A percentile compares a stretch with the other conserved stretches of the same genome.
These are phyloP conservation scores for Epichloe bromicola DNA, from an alignment of 2,329 filamentous ascomycete genomes.

Conservation along the genomic window DNA sequence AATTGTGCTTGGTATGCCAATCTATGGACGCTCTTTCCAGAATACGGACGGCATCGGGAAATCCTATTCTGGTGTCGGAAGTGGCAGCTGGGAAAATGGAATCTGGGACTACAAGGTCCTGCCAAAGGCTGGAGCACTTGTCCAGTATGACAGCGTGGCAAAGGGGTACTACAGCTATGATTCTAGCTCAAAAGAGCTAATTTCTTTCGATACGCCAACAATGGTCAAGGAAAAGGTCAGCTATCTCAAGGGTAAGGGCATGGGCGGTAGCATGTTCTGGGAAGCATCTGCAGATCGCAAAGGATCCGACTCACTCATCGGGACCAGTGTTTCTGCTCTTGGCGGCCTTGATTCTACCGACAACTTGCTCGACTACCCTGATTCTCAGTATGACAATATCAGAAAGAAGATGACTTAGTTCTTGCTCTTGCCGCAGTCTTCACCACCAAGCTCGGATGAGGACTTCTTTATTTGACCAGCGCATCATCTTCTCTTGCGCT, in stretches of 20 bases:
- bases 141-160: slow-evolving; percentile 41
- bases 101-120: slow-evolving; percentile 74
- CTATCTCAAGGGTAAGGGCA: slow-evolving; percentile 47
- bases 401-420: slow-evolving; percentile 14
- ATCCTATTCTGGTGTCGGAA: slow-evolving; percentile 49
- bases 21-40: slow-evolving; percentile 26
- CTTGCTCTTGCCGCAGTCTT: background rate
- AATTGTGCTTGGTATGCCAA: slow-evolving; percentile 64
- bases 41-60: slow-evolving; percentile 51
- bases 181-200: slow-evolving; percentile 41
- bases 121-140: slow-evolving; percentile 45
- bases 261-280: slow-evolving; percentile 81
- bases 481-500: background rate
- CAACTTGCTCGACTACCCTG: slow-evolving; percentile 40
- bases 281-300: slow-evolving; percentile 58
- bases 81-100: slow-evolving; percentile 59
- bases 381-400: slow-evolving; percentile 43
- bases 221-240: slow-evolving; percentile 48
- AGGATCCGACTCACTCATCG: slow-evolving; percentile 47
- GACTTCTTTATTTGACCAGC: background rate
- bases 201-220: slow-evolving; percentile 57
- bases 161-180: slow-evolving; percentile 68
- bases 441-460: background rate
- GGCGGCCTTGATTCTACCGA: slow-evolving; percentile 29
- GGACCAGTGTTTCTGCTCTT: slow-evolving; percentile 28